Base-by-base conservation (phyloP, 768 basidiomycete species). In the Hemileccinum rubropunctum region DNA sequence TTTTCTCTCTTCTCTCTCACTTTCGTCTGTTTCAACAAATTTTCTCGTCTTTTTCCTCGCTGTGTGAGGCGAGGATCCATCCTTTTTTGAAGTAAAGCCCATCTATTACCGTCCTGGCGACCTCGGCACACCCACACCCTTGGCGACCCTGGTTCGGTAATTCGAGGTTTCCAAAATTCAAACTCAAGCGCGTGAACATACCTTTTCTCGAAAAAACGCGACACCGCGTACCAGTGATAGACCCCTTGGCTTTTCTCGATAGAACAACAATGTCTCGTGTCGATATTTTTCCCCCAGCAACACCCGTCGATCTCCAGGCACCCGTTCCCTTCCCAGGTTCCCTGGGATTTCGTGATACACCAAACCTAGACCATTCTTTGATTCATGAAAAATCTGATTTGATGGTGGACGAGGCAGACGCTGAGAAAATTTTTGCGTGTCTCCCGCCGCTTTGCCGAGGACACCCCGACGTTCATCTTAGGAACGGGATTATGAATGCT, bases 101-200 rank as follows among this genome's bases (percentile, higher is more conserved):
- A 49, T 36, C 34, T 50, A 50, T 71, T 75, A 77, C 80, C 82
- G 81, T 76, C 75, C 80, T 71, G 69, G 70, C 61, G 76, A 78
- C 76, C 73, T 77, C 79, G 79, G 81, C 77, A 72, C 78, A 78
- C 71, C 73, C 68, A 13, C 61, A 62, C 80, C 83, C 83, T 82
- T 76, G 83, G 87, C 84, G 86, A 86, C 78, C 74, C 72, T 78
- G 81, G 82, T 71, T 81, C 80, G 82, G 82, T 84, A 83, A 78
- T 74, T 69, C 71, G 68, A 76, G 73, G 72, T 72, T 70, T 60
- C 49, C 64, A 41, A 64, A 53, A 52, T 36, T 66, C 42, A 63
- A 60, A 27, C 39, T 53, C 56, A 60, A 63, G 41, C 55, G 34
- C 43, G 53, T 59, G 33, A 55, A 51, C 58, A 53, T 63, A 52